Evolutionary conservation across 2,329 filamentous ascomycete species (phyloP).

Genomic region (Sordariomycetes sp.): DNA sequence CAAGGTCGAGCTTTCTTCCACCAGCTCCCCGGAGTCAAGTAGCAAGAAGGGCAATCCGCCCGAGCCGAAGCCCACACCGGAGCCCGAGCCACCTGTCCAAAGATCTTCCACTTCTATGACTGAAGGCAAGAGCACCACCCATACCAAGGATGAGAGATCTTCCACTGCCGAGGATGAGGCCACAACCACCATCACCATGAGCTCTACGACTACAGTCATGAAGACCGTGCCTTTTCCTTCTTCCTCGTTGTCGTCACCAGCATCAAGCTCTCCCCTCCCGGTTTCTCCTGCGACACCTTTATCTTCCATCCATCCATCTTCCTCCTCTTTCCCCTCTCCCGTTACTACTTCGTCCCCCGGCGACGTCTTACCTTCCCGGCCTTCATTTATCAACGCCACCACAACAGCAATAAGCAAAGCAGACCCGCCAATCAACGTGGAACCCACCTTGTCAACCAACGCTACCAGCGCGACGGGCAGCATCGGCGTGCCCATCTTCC

Average conservation of each 20-base stretch:
- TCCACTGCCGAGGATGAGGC: background rate
- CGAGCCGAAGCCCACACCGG: background rate
- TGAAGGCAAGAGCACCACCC: background rate
- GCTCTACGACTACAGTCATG: background rate
- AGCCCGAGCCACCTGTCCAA: background rate
- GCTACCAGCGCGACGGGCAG: too few relatives aligned
- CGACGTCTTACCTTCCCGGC: too few relatives aligned
- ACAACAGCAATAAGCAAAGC: too few relatives aligned
- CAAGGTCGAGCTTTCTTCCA: background rate
- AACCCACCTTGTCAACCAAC: too few relatives aligned
- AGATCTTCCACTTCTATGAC: background rate
- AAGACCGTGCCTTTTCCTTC: background rate
- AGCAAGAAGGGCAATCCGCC: background rate
- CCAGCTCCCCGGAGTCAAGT: background rate
- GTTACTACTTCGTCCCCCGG: too few relatives aligned
- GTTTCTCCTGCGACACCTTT: background rate
- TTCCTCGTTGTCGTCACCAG: background rate
- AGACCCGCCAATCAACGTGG: too few relatives aligned
- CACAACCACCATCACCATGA: background rate
- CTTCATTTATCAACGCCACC: too few relatives aligned
- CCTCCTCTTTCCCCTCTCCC: too few relatives aligned
- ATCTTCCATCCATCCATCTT: background rate
- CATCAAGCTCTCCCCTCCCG: background rate
- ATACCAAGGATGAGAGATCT: too few relatives aligned
- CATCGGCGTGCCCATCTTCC: too few relatives aligned